phyloP scores from a whole-genome alignment of 2,329 filamentous ascomycete species.

The Trichothecium sympodiale region DNA sequence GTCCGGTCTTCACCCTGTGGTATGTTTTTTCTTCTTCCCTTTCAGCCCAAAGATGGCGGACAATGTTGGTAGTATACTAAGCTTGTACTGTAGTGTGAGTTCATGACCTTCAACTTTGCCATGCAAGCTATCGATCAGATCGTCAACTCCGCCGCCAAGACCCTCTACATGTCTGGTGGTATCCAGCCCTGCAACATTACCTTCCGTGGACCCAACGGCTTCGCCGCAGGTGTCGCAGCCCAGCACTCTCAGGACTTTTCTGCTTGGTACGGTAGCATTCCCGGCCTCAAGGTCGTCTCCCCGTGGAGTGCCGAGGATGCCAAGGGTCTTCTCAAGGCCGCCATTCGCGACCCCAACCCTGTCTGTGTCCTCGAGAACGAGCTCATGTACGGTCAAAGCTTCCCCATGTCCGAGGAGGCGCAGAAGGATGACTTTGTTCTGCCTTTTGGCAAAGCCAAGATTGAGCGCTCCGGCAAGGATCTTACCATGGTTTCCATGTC shows the following conservation, averaged over 20 bases:
- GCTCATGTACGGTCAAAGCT: conserved; percentile 81
- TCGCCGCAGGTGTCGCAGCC: conserved; percentile 86
- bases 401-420: conserved; percentile 95
- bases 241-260: conserved; percentile 99
- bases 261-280: conserved; percentile 97
- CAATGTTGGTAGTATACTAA: conserved; percentile 1
- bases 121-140: conserved; percentile 99
- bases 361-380: conserved; percentile 87
- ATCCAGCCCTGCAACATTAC: conserved; percentile 99
- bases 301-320: conserved; percentile 97
- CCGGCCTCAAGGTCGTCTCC: conserved; percentile 90
- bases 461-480: conserved; percentile 92
- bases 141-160: conserved; percentile 98
- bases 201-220: conserved; percentile 98
- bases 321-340: conserved; percentile 94
- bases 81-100: conserved; percentile 62
- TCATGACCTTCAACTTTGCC: conserved; percentile 99
- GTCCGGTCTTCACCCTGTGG: conserved; percentile 85
- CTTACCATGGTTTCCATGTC: conserved; percentile 91
- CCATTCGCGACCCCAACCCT: conserved; percentile 96
- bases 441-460: conserved; percentile 97
- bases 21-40: conserved; percentile 40
- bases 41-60: neutral
- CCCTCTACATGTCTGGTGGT: conserved; percentile 99
- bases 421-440: conserved; percentile 95